phyloP scores from a whole-genome alignment of 768 basidiomycete species.

The Cyathus striatus region DNA sequence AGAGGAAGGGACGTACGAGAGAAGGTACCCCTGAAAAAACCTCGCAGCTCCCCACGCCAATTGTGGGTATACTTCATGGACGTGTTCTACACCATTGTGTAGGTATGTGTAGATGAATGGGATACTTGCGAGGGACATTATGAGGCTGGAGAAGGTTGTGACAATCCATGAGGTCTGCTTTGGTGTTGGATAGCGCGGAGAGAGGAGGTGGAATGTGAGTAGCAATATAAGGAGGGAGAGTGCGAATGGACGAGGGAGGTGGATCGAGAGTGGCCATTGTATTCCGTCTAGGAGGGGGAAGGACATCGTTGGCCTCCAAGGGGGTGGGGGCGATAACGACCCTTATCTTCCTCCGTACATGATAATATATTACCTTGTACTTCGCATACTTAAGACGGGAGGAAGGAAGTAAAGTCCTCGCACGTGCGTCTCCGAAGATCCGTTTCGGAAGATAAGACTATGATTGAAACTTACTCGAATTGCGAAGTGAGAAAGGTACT shows the following conservation, averaged over 20 bases:
- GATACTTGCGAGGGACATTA: conserved; percentile 34
- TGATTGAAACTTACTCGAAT: too few species aligned
- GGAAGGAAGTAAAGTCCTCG: too few species aligned
- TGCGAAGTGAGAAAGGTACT: too few species aligned
- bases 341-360: too few species aligned
- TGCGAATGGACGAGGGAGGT: neutral
- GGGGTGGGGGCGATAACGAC: too few species aligned
- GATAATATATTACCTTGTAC: too few species aligned
- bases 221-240: conserved; percentile 13
- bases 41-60: conserved; percentile 5
- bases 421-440: too few species aligned
- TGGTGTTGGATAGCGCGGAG: conserved; percentile 21
- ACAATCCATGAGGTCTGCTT: conserved; percentile 47
- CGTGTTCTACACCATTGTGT: conserved; percentile 6
- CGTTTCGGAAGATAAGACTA: too few species aligned
- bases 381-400: too few species aligned
- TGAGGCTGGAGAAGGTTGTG: conserved; percentile 20
- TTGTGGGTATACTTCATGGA: conserved; percentile 3
- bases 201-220: conserved; percentile 22
- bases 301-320: neutral
- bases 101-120: conserved; percentile 21
- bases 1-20: conserved; percentile 1
- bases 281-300: neutral
- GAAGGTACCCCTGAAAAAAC: conserved; percentile 14
- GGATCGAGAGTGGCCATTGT: neutral